A percentile compares a stretch with the other conserved stretches of the same genome.
Conservation (phyloP, 2,329 filamentous ascomycete species). For the Pseudovirgaria hyperparasitica region DNA sequence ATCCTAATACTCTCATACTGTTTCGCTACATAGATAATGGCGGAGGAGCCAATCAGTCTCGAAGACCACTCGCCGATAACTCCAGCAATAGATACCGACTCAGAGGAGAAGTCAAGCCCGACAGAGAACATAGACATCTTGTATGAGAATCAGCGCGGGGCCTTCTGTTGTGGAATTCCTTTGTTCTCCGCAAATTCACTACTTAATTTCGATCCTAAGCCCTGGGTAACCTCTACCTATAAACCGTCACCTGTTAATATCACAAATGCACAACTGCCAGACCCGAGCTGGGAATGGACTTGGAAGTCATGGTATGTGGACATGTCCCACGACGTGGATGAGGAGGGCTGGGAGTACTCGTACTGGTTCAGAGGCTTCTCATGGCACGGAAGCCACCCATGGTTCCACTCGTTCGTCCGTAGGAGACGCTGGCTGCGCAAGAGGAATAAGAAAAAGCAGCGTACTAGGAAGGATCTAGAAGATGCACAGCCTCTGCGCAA, state of each 20-base stretch:
- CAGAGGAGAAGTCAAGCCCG: slow-evolving; percentile 10
- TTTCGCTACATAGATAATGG: too few species aligned
- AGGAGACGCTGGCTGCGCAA: slow-evolving; percentile 78
- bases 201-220: slow-evolving; percentile 68
- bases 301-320: slow-evolving; percentile 62
- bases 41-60: too few species aligned
- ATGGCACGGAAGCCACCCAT: slow-evolving; percentile 80
- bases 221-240: slow-evolving; percentile 62
- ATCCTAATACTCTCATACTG: too few species aligned
- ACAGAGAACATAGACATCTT: slow-evolving; percentile 56
- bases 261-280: slow-evolving; percentile 79
- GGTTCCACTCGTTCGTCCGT: slow-evolving; percentile 93
- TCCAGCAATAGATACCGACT: too few species aligned
- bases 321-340: slow-evolving; percentile 72
- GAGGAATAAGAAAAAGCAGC: slow-evolving; percentile 50
- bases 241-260: slow-evolving; percentile 54
- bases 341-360: slow-evolving; percentile 93
- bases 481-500: slow-evolving; percentile 22
- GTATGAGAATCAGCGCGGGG: slow-evolving; percentile 90
- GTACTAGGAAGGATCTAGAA: slow-evolving; percentile 19
- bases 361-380: slow-evolving; percentile 55
- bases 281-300: slow-evolving; percentile 89
- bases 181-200: slow-evolving; percentile 83
- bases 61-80: slow-evolving; percentile 15
- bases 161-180: slow-evolving; percentile 76